Evolutionary conservation across 768 basidiomycete species (phyloP), one percentile per base, ranked within the genome.

Genomic region (Lyophyllum shimeji): DNA sequence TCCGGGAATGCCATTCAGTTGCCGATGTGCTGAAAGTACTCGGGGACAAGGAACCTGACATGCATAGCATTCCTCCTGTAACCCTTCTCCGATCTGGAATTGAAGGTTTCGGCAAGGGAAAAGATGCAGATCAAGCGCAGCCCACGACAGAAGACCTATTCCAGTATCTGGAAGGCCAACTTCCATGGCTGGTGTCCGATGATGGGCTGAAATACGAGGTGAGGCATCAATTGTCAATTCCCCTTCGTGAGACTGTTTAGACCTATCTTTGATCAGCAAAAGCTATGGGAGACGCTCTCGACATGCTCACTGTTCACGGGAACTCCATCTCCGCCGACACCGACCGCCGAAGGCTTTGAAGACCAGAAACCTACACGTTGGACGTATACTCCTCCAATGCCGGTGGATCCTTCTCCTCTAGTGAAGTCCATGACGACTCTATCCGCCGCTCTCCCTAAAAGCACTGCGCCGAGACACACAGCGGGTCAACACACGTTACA

Each of bases 81-180:
- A 83, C 85, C 1, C 69, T 90, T 7, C 72, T 91, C 34, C 82
- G 89, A 8, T 89, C 85, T 61, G 84, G 78, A 2, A 71, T 90
- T 40, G 70, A 74, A 27, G 85, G 85, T 46, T 73, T 77, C 55
- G 68, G 62, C 51, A 74, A 62, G 61, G 72, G 67, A 20, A 75
- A 74, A 29, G 70, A 74, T 0, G 68, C 61, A 6, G 68, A 74
- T 11, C 60, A 62, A 15, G 65, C 70, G 25, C 70, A 74, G 37
- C 76, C 82, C 20, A 80, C 79, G 0, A 81, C 85, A 0, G 81
- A 85, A 21, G 83, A 84, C 27, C 64, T 91, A 2, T 89, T 89
- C 63, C 71, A 69, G 25, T 69, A 79, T 54, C 69, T 90, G 45
- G 84, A 86, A 62, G 73, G 69, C 17, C 79, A 82, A 62, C 68